phyloP scores from a whole-genome alignment of 306 rosid species.

The Lathyrus oleraceus region DNA sequence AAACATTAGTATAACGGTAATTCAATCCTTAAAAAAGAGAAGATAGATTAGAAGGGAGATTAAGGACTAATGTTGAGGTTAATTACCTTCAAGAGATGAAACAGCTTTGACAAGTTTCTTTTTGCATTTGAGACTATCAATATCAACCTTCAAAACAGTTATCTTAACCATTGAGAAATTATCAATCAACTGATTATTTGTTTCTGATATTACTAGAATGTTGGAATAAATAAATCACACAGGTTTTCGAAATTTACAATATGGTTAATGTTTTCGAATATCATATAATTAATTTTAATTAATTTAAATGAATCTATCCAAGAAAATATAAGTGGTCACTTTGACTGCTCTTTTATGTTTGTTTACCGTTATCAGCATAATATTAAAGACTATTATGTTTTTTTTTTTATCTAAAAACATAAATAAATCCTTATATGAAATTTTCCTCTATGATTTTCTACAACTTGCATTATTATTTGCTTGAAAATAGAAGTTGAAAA shows the following conservation, averaged over 20 bases:
- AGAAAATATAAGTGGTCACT: slow-evolving; percentile 9
- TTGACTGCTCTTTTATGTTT: background rate
- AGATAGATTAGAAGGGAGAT: background rate
- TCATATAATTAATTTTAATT: background rate
- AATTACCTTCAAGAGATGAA: slow-evolving; percentile 55
- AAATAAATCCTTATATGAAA: no score
- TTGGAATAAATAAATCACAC: background rate
- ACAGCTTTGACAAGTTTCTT: slow-evolving; percentile 57
- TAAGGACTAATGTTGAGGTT: background rate
- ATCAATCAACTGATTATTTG: background rate
- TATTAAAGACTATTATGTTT: no score
- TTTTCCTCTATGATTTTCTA: no score
- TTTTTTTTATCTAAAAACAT: no score
- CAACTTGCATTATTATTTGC: no score
- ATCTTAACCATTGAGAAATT: slow-evolving; percentile 49
- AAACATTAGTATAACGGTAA: no score
- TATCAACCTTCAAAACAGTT: slow-evolving; percentile 60
- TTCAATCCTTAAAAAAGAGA: background rate
- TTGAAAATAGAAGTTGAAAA: no score
- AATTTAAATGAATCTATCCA: slow-evolving; percentile 36
- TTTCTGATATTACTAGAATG: slow-evolving; percentile 1
- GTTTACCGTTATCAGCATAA: no score
- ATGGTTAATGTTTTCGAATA: slow-evolving; percentile 9
- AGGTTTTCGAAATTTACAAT: slow-evolving; percentile 19
- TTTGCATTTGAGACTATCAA: slow-evolving; percentile 56